These are phyloP conservation scores for Coemansia sp. DNA, from an alignment of 192 early-diverging fungal species.

Conservation along the genomic window DNA sequence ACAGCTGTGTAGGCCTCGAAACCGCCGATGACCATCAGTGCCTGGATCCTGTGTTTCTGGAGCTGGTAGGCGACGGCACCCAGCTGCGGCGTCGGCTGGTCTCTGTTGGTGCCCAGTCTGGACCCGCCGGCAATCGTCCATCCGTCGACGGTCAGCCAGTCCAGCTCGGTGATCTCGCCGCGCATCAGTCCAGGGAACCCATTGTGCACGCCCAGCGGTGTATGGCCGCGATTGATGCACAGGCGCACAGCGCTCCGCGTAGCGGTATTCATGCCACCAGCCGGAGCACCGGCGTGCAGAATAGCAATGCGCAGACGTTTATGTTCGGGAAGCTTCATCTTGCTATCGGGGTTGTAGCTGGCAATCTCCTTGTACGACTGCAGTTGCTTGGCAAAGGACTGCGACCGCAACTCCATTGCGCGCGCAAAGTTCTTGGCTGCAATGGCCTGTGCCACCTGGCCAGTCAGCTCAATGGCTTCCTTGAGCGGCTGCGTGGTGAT, in stretches of 20 bases:
- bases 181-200: slow-evolving; percentile 87
- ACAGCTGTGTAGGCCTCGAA: slow-evolving; percentile 95
- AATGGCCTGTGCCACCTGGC: slow-evolving; percentile 84
- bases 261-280: slow-evolving; percentile 97
- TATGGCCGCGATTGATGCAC: slow-evolving; percentile 85
- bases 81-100: slow-evolving; percentile 79
- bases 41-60: slow-evolving; percentile 88
- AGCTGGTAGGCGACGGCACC: slow-evolving; percentile 91
- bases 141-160: slow-evolving; percentile 82
- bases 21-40: slow-evolving; percentile 92
- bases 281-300: slow-evolving; percentile 92
- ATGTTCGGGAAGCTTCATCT: slow-evolving; percentile 42
- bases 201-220: slow-evolving; percentile 85
- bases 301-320: slow-evolving; percentile 83
- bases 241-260: slow-evolving; percentile 83
- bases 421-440: slow-evolving; percentile 75
- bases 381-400: slow-evolving; percentile 73
- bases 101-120: slow-evolving; percentile 91
- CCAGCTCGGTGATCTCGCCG: slow-evolving; percentile 75
- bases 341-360: slow-evolving; percentile 39
- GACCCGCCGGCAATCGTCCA: slow-evolving; percentile 94
- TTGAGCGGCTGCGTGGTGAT: slow-evolving; percentile 83
- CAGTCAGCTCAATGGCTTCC: slow-evolving; percentile 89
- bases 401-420: slow-evolving; percentile 89
- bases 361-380: slow-evolving; percentile 65